These are phyloP conservation scores for Vitis cinerea DNA, from an alignment of 164 flowering plant species.

Conservation along the genomic window DNA sequence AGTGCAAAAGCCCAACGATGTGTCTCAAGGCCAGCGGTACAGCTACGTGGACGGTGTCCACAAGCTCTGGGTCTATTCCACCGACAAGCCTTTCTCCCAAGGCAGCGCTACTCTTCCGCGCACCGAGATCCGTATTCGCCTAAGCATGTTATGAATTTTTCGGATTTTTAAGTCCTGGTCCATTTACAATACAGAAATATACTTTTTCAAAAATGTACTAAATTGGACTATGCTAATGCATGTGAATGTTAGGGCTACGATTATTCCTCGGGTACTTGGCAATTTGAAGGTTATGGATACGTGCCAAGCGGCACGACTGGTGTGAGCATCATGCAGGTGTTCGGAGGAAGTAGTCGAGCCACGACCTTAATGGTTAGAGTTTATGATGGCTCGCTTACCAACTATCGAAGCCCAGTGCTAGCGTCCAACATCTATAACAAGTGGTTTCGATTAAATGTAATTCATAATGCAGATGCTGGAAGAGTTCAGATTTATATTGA, in stretches of 20 bases:
- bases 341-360: constrained; percentile 16
- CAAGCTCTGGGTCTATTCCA: constrained; percentile 32
- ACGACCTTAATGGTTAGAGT: constrained; percentile 24
- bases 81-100: constrained; percentile 26
- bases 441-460: constrained; percentile 24
- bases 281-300: constrained; percentile 26
- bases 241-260: constrained; percentile 22
- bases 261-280: constrained; percentile 33
- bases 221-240: too few relatives aligned
- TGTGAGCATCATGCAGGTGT: constrained; percentile 29
- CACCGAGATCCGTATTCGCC: constrained; percentile 26
- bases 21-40: constrained; percentile 13
- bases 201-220: too few relatives aligned
- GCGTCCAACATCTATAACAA: constrained; percentile 10
- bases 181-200: too few relatives aligned
- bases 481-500: constrained; percentile 13
- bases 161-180: too few relatives aligned
- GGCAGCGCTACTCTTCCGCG: constrained; percentile 28
- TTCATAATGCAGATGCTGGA: constrained; percentile 16
- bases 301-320: constrained; percentile 29
- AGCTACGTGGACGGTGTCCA: constrained; percentile 30
- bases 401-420: constrained; percentile 11
- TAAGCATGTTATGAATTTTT: not conserved
- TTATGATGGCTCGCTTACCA: constrained; percentile 14
- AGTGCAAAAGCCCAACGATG: constrained; percentile 20